Conservation (phyloP, 2,329 filamentous ascomycete genomes). For the Aspergillus sergii region DNA sequence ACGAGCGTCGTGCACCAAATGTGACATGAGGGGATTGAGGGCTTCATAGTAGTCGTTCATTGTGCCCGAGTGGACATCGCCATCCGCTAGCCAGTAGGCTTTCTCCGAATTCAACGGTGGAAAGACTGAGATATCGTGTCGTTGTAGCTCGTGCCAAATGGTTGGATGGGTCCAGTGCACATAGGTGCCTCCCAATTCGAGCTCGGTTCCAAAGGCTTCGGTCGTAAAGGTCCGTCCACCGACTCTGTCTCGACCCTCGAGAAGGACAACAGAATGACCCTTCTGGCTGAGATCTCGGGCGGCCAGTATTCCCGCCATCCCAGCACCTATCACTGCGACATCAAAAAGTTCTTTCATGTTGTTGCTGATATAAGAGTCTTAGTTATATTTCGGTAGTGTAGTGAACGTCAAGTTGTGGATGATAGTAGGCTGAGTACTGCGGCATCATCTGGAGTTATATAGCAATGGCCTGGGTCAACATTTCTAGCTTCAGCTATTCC, state of each 20-base stretch:
- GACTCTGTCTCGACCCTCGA: not conserved
- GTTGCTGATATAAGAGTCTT: not conserved
- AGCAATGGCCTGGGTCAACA: too few species aligned
- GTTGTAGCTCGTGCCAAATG: constrained; percentile 1
- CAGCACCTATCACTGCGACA: not conserved
- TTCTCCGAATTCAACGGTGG: not conserved
- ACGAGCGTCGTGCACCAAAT: not conserved
- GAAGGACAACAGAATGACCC: not conserved
- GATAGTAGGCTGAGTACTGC: too few species aligned
- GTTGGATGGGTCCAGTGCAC: not conserved
- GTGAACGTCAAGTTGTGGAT: too few species aligned
- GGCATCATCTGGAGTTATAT: too few species aligned
- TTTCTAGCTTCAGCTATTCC: too few species aligned
- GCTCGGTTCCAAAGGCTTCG: not conserved
- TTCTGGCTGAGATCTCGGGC: constrained; percentile 3
- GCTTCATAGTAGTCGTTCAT: not conserved
- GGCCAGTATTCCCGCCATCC: not conserved
- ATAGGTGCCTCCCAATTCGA: constrained; percentile 1
- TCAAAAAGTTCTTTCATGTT: not conserved
- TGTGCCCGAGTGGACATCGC: not conserved
- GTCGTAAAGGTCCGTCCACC: not conserved
- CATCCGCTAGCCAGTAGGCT: not conserved
- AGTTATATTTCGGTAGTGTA: too few species aligned
- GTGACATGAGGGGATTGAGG: not conserved
- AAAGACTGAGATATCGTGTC: not conserved